Evolutionary conservation across 1,139 yeast genomes (phyloP).

Genomic region (Sugiyamaella castrensis): DNA sequence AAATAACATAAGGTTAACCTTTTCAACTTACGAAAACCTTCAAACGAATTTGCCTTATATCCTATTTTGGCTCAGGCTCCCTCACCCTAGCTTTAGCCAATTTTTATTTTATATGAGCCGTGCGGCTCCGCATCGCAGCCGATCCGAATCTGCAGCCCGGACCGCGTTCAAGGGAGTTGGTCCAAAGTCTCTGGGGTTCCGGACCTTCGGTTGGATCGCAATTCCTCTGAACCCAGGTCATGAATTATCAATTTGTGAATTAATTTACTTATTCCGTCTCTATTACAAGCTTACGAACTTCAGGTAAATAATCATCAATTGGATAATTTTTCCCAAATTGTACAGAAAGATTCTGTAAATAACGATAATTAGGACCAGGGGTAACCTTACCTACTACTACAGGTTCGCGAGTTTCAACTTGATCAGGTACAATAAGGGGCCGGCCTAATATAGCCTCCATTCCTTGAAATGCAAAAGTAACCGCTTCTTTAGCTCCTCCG

Average conservation of each 20-base stretch:
- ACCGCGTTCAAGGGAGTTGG: no score
- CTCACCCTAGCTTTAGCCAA: no score
- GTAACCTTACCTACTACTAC: slow-evolving; percentile 24
- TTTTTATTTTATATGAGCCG: neutral
- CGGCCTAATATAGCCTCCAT: slow-evolving; percentile 25
- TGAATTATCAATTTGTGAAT: no score
- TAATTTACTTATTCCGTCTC: slow-evolving; percentile 6
- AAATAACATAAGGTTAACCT: no score
- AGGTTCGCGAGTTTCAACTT: slow-evolving; percentile 19
- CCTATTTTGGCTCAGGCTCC: no score
- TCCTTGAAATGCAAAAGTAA: slow-evolving; percentile 25
- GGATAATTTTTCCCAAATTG: slow-evolving; percentile 16
- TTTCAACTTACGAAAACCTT: no score
- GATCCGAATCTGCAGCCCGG: no score
- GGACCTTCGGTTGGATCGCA: no score
- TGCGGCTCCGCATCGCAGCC: neutral
- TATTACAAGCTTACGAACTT: slow-evolving; percentile 18
- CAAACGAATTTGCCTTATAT: no score
- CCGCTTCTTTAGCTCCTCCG: slow-evolving; percentile 24
- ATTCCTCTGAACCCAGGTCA: no score
- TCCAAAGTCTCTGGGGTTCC: no score
- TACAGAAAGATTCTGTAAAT: slow-evolving; percentile 18
- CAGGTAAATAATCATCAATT: slow-evolving; percentile 16
- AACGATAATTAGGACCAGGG: slow-evolving; percentile 23
- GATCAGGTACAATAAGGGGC: slow-evolving; percentile 23